These are phyloP conservation scores for Umbelopsis isabellina DNA, from an alignment of 192 early-diverging fungal genomes.

Conservation along the genomic window DNA sequence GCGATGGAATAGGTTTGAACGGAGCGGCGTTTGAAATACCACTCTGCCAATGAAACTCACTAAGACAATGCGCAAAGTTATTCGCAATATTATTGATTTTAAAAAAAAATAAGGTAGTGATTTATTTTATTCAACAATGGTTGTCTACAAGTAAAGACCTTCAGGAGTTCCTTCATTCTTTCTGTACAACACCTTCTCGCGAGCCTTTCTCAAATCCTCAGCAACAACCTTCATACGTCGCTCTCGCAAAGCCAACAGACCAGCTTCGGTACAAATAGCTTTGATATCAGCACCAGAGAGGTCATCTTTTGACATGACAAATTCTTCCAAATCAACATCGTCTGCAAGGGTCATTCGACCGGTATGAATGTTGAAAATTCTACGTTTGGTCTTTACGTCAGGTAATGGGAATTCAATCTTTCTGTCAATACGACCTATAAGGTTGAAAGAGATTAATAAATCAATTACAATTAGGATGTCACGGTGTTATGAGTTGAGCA, in stretches of 20 bases:
- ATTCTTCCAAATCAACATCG: constrained; percentile 98
- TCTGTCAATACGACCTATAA: constrained; percentile 83
- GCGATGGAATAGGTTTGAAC: background rate
- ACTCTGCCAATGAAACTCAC: background rate
- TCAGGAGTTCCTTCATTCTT: constrained; percentile 99
- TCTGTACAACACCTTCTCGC: constrained; percentile 97
- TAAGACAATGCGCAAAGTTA: background rate
- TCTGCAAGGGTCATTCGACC: constrained; percentile 92
- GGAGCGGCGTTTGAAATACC: background rate
- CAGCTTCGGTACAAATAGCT: constrained; percentile 99
- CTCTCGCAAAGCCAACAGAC: constrained; percentile 94
- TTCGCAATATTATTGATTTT: background rate
- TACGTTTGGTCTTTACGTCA: constrained; percentile 95
- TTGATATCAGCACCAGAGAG: constrained; percentile 98
- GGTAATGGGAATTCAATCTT: constrained; percentile 99
- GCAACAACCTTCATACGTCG: constrained; percentile 98
- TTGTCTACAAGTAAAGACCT: constrained; percentile 81
- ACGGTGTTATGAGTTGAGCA: too few relatives aligned
- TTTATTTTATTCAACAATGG: background rate
- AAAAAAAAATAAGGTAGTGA: constrained; percentile 3
- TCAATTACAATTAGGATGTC: background rate
- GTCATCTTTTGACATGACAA: constrained; percentile 99
- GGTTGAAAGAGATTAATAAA: background rate
- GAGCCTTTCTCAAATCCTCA: constrained; percentile 97
- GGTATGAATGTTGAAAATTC: constrained; percentile 96